Evolutionary conservation across 2,329 filamentous ascomycete species (phyloP).

Genomic region (Monosporascus ibericus): DNA sequence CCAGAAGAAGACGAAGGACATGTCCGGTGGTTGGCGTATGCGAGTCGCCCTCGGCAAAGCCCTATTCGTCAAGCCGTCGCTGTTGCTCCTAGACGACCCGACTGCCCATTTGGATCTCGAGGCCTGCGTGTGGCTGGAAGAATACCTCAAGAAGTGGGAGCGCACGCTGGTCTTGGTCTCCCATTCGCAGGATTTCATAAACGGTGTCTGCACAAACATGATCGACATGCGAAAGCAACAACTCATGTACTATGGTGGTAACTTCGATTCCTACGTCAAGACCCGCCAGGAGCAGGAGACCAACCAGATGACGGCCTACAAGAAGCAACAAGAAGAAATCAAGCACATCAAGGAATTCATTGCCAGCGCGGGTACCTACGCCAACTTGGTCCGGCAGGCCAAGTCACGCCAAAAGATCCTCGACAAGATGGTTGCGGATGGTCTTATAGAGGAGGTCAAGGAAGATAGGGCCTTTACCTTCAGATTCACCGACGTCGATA

Average conservation of each 20-base stretch:
- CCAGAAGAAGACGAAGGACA: slow-evolving; percentile 99
- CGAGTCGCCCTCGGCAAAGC: slow-evolving; percentile 96
- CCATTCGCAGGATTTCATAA: slow-evolving; percentile 97
- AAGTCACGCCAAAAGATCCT: slow-evolving; percentile 99
- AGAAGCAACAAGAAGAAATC: slow-evolving; percentile 99
- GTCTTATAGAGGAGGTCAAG: slow-evolving; percentile 88
- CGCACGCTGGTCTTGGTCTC: slow-evolving; percentile 94
- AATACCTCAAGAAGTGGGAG: slow-evolving; percentile 99
- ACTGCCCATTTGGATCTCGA: slow-evolving; percentile 99
- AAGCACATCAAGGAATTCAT: slow-evolving; percentile 99
- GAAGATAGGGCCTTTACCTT: slow-evolving; percentile 90
- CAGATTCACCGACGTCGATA: slow-evolving; percentile 97
- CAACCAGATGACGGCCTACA: slow-evolving; percentile 98
- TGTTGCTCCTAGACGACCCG: slow-evolving; percentile 94
- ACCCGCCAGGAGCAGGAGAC: slow-evolving; percentile 88
- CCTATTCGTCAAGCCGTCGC: slow-evolving; percentile 94
- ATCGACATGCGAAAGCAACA: slow-evolving; percentile 91
- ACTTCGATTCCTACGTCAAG: slow-evolving; percentile 98
- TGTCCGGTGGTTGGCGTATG: slow-evolving; percentile 99
- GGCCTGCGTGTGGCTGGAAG: slow-evolving; percentile 98
- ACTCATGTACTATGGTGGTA: slow-evolving; percentile 97
- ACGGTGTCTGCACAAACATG: slow-evolving; percentile 98
- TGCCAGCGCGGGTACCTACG: slow-evolving; percentile 97
- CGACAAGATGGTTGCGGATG: slow-evolving; percentile 99
- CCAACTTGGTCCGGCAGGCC: slow-evolving; percentile 97